phyloP scores from a whole-genome alignment of 148 eudicot species.

The Pharnaceum exiguum region DNA sequence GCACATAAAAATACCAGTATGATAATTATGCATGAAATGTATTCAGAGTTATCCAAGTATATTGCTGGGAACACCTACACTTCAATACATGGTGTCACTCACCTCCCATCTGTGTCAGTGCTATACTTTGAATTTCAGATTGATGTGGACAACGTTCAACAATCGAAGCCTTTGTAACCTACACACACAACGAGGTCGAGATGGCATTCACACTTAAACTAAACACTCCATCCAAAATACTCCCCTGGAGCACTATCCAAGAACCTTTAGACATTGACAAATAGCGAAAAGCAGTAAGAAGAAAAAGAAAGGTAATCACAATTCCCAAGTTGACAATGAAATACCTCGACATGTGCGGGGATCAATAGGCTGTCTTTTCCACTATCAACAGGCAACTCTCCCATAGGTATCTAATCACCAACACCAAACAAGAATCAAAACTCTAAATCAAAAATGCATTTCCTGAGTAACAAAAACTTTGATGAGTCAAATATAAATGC shows the following conservation, averaged over 20 bases:
- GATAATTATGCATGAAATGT: too few relatives aligned
- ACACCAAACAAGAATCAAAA: not conserved
- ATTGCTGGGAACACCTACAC: too few relatives aligned
- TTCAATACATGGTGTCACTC: too few relatives aligned
- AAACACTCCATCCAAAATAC: too few relatives aligned
- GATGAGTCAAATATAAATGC: not conserved
- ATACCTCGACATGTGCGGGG: conserved; percentile 47
- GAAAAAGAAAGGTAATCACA: not conserved
- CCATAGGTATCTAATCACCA: conserved; percentile 43
- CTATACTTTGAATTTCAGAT: conserved; percentile 65
- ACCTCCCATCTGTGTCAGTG: conserved; percentile 29
- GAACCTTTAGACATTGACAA: too few relatives aligned
- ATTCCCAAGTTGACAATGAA: too few relatives aligned
- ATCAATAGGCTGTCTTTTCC: conserved; percentile 68
- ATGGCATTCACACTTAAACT: too few relatives aligned
- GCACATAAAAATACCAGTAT: conserved; percentile 32
- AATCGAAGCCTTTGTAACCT: conserved; percentile 46
- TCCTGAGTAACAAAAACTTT: not conserved
- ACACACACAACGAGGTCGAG: conserved; percentile 3
- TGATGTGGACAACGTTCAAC: conserved; percentile 53
- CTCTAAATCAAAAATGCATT: not conserved
- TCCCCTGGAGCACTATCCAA: too few relatives aligned
- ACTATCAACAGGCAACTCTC: conserved; percentile 31
- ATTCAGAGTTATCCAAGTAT: too few relatives aligned
- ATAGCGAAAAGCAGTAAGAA: not conserved